Evolutionary conservation across 768 basidiomycete genomes (phyloP).

Genomic region (Austroboletus eburneus): DNA sequence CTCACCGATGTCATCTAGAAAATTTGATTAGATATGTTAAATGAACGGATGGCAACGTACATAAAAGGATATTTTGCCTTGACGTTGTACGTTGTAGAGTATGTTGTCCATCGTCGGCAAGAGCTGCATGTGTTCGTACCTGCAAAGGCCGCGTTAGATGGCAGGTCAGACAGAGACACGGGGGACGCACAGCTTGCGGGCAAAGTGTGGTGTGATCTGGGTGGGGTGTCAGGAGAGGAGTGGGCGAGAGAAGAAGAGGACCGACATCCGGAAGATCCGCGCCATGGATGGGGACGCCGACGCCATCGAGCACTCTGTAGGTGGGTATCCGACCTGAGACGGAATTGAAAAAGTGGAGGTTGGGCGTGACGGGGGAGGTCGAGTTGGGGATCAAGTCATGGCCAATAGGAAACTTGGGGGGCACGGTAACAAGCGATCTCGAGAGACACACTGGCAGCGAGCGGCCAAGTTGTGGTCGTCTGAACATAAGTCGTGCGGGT

Average conservation of each 20-base stretch:
- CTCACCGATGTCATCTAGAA: constrained; percentile 79
- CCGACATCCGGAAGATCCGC: constrained; percentile 73
- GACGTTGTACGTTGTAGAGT: constrained; percentile 88
- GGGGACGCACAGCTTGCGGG: constrained; percentile 52
- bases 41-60: constrained; percentile 39
- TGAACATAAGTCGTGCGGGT: constrained; percentile 16
- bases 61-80: constrained; percentile 91
- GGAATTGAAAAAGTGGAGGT: constrained; percentile 77
- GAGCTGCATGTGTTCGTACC: constrained; percentile 76
- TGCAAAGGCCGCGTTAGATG: constrained; percentile 16
- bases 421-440: constrained; percentile 15
- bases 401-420: constrained; percentile 13
- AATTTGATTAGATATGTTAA: constrained; percentile 6
- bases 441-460: too few relatives aligned
- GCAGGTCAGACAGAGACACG: neutral
- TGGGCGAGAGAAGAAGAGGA: constrained; percentile 1
- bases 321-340: constrained; percentile 75
- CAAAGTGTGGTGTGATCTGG: constrained; percentile 66
- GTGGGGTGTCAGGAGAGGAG: constrained; percentile 6
- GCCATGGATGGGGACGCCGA: constrained; percentile 67
- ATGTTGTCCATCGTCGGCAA: constrained; percentile 83
- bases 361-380: constrained; percentile 60
- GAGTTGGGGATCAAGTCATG: constrained; percentile 40
- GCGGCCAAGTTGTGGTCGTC: neutral
- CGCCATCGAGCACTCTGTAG: constrained; percentile 80